Conservation (phyloP, 345 rosid genomes). For the Aethionema arabicum region DNA sequence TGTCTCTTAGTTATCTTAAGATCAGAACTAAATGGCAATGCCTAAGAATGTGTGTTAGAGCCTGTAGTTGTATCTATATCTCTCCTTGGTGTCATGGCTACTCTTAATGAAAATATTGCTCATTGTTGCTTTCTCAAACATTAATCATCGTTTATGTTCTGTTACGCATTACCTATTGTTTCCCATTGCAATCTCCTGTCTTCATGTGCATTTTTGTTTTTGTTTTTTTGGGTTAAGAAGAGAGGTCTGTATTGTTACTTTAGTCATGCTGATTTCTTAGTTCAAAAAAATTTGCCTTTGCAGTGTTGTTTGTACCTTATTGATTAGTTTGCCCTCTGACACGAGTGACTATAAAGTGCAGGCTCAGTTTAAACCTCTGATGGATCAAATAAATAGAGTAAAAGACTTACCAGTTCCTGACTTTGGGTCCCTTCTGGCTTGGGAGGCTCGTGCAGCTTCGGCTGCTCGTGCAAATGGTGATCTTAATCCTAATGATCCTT, state of each 20-base stretch:
- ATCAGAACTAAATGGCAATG: slow-evolving; percentile 5
- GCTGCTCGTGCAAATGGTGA: slow-evolving; percentile 68
- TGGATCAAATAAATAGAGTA: slow-evolving; percentile 73
- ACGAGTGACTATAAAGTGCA: slow-evolving; percentile 43
- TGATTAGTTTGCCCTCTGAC: slow-evolving; percentile 17
- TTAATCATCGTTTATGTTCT: not conserved
- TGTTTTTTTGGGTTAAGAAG: slow-evolving; percentile 4
- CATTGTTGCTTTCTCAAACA: not conserved
- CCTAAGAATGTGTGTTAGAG: slow-evolving; percentile 5
- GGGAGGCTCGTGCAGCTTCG: slow-evolving; percentile 88
- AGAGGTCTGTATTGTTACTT: no score
- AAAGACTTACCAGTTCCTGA: slow-evolving; percentile 80
- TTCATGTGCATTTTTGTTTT: not conserved
- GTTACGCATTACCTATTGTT: slow-evolving; percentile 7
- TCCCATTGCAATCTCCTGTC: not conserved
- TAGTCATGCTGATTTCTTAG: slow-evolving; percentile 3
- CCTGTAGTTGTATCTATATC: not conserved
- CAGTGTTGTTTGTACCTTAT: slow-evolving; percentile 4
- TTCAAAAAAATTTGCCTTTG: not conserved
- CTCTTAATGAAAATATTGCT: not conserved
- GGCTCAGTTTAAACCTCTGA: slow-evolving; percentile 71
- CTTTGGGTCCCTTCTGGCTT: slow-evolving; percentile 71
- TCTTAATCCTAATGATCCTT: slow-evolving; percentile 65
- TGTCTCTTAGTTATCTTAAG: not conserved
- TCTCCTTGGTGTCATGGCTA: not conserved